These are phyloP conservation scores for Leptographium galeiforme DNA, from an alignment of 2,329 filamentous ascomycete genomes.

Conservation along the genomic window DNA sequence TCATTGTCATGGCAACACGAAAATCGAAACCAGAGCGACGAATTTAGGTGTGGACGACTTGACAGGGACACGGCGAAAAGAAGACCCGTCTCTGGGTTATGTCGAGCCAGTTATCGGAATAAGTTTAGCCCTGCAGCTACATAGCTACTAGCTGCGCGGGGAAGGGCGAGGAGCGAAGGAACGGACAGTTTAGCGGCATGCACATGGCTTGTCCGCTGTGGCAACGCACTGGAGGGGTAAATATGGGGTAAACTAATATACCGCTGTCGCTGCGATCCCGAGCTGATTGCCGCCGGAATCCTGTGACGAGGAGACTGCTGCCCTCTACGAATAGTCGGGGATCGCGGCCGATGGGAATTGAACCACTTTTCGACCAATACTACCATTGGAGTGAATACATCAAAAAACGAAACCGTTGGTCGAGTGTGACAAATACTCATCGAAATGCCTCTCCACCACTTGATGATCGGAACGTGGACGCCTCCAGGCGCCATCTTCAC, in stretches of 20 bases:
- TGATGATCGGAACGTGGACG: constrained; percentile 89
- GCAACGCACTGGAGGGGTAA: not conserved
- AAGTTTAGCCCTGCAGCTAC: constrained; percentile 7
- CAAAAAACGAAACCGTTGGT: not conserved
- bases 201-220: not conserved
- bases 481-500: constrained; percentile 83
- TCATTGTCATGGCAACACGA: not conserved
- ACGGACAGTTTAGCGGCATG: not conserved
- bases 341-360: too few relatives aligned
- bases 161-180: not conserved
- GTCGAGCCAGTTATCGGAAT: not conserved
- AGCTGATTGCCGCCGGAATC: constrained; percentile 4
- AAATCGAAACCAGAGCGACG: not conserved
- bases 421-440: not conserved
- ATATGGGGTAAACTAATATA: constrained; percentile 6
- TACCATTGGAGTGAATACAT: too few relatives aligned
- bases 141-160: not conserved
- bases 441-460: constrained; percentile 65
- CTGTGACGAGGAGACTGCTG: not conserved
- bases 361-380: too few relatives aligned
- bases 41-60: not conserved
- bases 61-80: not conserved
- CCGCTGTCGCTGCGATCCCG: constrained; percentile 3
- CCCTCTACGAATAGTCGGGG: not conserved
- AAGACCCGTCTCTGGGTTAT: not conserved